Percentiles rank a stretch among this genome's conserved stretches.
These are phyloP conservation scores for Aspergillus sp. DNA, from an alignment of 2,329 filamentous ascomycete genomes.

Conservation along the genomic window DNA sequence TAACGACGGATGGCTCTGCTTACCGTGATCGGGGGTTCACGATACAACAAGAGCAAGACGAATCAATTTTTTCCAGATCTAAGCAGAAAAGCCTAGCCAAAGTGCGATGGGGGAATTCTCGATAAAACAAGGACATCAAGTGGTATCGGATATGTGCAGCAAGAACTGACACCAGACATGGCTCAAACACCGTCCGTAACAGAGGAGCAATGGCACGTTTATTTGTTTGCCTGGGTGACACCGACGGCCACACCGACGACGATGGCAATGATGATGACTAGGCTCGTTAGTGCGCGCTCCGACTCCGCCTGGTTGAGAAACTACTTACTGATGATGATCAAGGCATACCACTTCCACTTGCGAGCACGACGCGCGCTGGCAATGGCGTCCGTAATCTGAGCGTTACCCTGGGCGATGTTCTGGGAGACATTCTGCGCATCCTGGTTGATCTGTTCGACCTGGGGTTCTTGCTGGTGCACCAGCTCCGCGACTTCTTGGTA, in stretches of 20 bases:
- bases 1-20: slow-evolving; percentile 13
- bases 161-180: neutral
- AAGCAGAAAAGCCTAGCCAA: slow-evolving; percentile 6
- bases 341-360: slow-evolving; percentile 96
- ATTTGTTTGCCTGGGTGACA: slow-evolving; percentile 38
- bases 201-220: too few species aligned
- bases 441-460: slow-evolving; percentile 77
- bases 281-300: slow-evolving; percentile 9
- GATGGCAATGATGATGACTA: slow-evolving; percentile 56
- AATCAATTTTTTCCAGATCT: neutral
- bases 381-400: slow-evolving; percentile 78
- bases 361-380: slow-evolving; percentile 74
- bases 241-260: slow-evolving; percentile 52
- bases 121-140: neutral
- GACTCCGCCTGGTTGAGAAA: neutral
- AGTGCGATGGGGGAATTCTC: neutral
- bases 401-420: slow-evolving; percentile 81
- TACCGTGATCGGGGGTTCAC: slow-evolving; percentile 10
- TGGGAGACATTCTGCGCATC: slow-evolving; percentile 82
- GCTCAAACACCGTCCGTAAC: too few species aligned
- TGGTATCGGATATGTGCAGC: neutral
- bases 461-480: slow-evolving; percentile 80
- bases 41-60: slow-evolving; percentile 2
- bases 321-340: slow-evolving; percentile 68
- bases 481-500: slow-evolving; percentile 88